A percentile compares a stretch with the other conserved stretches of the same genome.
phyloP scores from a whole-genome alignment of 306 rosid species.

The Psophocarpus tetragonolobus region DNA sequence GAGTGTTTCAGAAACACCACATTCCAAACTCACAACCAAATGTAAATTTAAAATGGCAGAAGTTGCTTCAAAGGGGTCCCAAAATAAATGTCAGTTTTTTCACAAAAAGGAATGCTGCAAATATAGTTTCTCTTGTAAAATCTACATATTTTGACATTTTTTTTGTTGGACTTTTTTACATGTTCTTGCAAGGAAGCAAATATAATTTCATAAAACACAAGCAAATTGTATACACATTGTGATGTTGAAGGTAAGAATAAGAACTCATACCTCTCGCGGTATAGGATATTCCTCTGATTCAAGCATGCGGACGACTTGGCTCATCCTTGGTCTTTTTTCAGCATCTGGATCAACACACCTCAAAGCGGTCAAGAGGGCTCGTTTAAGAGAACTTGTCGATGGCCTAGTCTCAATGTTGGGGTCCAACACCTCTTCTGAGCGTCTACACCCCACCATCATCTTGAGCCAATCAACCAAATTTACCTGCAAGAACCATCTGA shows the following conservation, averaged over 20 bases:
- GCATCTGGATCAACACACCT: conserved; percentile 88
- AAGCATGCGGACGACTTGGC: conserved; percentile 89
- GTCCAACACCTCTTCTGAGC: conserved; percentile 83
- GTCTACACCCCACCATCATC: conserved; percentile 85
- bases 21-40: conserved; percentile 13
- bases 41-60: neutral
- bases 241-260: conserved; percentile 22
- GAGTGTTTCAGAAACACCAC: conserved; percentile 12
- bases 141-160: neutral
- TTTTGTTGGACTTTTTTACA: neutral
- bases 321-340: conserved; percentile 79
- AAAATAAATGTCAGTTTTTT: neutral
- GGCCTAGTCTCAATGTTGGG: conserved; percentile 78
- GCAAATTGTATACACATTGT: neutral
- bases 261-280: conserved; percentile 69
- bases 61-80: neutral
- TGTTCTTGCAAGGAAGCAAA: conserved; percentile 12
- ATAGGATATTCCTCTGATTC: conserved; percentile 85
- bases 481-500: conserved; percentile 52
- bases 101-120: neutral
- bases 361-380: conserved; percentile 80
- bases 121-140: neutral
- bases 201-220: neutral
- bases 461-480: conserved; percentile 52
- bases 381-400: conserved; percentile 73